Conservation (phyloP, 73 alveolate species). For the Tetrahymena malaccensis region DNA sequence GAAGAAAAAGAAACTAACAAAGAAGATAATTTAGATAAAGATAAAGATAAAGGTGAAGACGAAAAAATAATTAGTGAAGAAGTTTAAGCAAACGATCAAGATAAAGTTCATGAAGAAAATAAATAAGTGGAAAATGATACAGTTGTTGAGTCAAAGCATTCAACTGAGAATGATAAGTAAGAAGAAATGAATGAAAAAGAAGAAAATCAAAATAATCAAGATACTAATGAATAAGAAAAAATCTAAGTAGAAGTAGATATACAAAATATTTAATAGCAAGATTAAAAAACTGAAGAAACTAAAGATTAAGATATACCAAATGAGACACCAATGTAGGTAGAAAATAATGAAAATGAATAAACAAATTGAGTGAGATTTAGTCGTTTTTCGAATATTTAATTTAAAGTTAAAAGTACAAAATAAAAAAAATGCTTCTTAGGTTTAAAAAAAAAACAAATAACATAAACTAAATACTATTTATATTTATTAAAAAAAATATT, state of each 20-base stretch:
- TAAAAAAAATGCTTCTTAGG: too few relatives aligned
- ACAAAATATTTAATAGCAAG: background rate
- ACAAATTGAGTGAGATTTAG: background rate
- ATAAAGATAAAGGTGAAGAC: background rate
- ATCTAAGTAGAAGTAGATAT: constrained; percentile 3
- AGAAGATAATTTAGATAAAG: background rate
- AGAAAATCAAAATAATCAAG: constrained; percentile 7
- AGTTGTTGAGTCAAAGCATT: background rate
- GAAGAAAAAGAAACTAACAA: background rate
- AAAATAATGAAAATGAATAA: background rate
- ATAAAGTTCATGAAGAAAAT: background rate
- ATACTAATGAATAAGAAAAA: constrained; percentile 5
- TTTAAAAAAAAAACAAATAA: too few relatives aligned
- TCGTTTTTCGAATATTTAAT: too few relatives aligned
- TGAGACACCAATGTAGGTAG: background rate
- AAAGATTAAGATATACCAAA: background rate
- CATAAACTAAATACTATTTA: too few relatives aligned
- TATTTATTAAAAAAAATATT: too few relatives aligned
- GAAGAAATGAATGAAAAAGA: background rate
- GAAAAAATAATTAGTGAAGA: background rate
- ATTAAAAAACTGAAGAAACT: background rate
- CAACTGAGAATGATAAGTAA: background rate
- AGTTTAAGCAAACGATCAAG: background rate
- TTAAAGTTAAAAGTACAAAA: too few relatives aligned
- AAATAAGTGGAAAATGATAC: background rate